Evolutionary conservation across 306 rosid genomes (phyloP), one percentile per base, ranked within the genome.

Genomic region (Cicer chorassanicum): DNA sequence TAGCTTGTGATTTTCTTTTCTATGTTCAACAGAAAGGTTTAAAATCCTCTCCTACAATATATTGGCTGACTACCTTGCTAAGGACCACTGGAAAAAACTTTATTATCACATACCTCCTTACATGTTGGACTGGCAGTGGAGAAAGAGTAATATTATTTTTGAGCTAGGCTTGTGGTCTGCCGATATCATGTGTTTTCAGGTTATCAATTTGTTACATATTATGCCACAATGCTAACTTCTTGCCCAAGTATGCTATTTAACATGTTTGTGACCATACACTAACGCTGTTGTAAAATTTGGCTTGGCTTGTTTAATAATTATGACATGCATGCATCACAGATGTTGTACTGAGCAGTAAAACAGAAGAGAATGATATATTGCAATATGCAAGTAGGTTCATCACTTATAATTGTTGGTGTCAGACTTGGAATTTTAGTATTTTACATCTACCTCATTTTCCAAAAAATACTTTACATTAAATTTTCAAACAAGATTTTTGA

Each of bases 101-200:
- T 94, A 91, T 88, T 77, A 13, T 82, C 96, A 92, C 74, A 82
- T 94, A 73, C 99, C 96, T 36, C 66, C 0, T 41, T 29, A 86
- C 70, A 81, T 90, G 77, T 65, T 94, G 89, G 89, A 87, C 46
- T 94, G 99, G 97, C 86, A 85, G 34, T 82, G 99, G 93, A 90
- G 96, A 81, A 91, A 94, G 84, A 78, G 65, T 8, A 90, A 72
- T 9, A 73, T 94, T 72, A 6, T 84, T 54, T 87, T 86, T 78
- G 99, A 94, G 87, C 89, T 92, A 54, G 89, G 96, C 63, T 80
- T 84, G 74, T 94, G 99, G 97, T 88, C 97, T 46, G 83, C 97
- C 10, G 97, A 94, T 74, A 84, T 94, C 76, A 82, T 94, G 93
- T 94, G 99, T 84, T 78, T 94, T 71, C 97, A 94, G 99, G 99